phyloP scores from a whole-genome alignment of 495 filamentous ascomycete genomes.

The Pseudevernia furfuracea region DNA sequence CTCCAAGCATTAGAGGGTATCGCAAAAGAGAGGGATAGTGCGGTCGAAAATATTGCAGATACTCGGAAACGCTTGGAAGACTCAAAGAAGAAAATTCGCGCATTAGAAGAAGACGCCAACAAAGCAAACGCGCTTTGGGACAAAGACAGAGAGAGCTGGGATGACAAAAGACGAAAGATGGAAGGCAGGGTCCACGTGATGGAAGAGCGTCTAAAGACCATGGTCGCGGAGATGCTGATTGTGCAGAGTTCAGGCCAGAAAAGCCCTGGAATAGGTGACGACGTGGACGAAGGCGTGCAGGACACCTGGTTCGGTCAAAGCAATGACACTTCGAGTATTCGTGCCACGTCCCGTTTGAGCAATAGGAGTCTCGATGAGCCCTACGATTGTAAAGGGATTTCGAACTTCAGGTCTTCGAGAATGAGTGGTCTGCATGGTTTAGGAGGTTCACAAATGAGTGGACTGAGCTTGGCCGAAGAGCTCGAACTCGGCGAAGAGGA shows the following conservation, averaged over 20 bases:
- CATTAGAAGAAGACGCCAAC: constrained; percentile 75
- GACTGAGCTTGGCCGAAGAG: constrained; percentile 81
- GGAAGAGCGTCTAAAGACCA: constrained; percentile 73
- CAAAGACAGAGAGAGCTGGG: constrained; percentile 74
- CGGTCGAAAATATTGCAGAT: constrained; percentile 64
- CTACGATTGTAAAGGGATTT: constrained; percentile 36
- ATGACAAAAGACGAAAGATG: constrained; percentile 66
- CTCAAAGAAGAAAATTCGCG: constrained; percentile 66
- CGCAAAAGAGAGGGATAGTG: constrained; percentile 78
- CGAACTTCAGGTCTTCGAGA: constrained; percentile 56
- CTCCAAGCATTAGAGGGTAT: constrained; percentile 75
- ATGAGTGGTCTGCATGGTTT: constrained; percentile 47
- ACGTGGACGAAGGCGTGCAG: constrained; percentile 34
- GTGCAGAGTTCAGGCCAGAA: constrained; percentile 49
- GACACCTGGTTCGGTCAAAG: constrained; percentile 36
- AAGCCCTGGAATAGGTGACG: background rate
- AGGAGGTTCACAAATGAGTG: constrained; percentile 48
- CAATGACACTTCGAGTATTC: constrained; percentile 71
- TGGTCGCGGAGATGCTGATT: constrained; percentile 76
- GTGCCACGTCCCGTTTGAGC: constrained; percentile 44
- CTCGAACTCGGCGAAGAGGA: constrained; percentile 75
- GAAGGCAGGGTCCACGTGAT: constrained; percentile 81
- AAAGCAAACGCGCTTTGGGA: constrained; percentile 69
- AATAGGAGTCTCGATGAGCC: constrained; percentile 58
- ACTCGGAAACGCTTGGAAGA: constrained; percentile 70